phyloP scores from a whole-genome alignment of 129 eudicot species.

The Oenanthe sinensis region DNA sequence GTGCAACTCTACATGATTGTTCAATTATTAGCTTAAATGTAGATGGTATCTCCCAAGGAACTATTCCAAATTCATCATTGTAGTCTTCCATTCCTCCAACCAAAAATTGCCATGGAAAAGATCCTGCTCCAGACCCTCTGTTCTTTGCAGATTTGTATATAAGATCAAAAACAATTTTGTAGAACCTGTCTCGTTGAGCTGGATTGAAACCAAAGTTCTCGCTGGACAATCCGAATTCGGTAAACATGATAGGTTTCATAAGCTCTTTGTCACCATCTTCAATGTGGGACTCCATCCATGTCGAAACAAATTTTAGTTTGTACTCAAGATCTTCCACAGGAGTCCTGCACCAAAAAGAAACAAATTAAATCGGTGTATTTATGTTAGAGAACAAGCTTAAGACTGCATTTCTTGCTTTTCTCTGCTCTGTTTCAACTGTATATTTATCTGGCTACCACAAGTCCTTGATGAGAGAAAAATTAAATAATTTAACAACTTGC shows the following conservation, averaged over 20 bases:
- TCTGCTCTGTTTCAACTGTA: not conserved
- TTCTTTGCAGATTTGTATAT: constrained; percentile 68
- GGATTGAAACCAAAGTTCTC: constrained; percentile 56
- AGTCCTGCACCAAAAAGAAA: constrained; percentile 35
- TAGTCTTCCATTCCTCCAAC: constrained; percentile 81
- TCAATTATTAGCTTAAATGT: constrained; percentile 48
- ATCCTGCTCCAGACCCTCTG: constrained; percentile 68
- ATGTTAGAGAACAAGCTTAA: not conserved
- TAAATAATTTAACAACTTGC: constrained; percentile 25
- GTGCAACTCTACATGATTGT: constrained; percentile 61
- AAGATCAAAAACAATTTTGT: constrained; percentile 51
- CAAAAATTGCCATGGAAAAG: constrained; percentile 85
- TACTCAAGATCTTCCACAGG: constrained; percentile 45
- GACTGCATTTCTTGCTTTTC: not conserved
- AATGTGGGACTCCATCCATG: constrained; percentile 83
- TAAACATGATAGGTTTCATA: constrained; percentile 64
- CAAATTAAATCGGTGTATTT: not conserved
- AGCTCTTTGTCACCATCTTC: constrained; percentile 86
- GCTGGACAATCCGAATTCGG: constrained; percentile 77
- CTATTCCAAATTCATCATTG: constrained; percentile 67
- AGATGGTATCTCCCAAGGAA: constrained; percentile 64
- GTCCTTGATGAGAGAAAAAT: not conserved
- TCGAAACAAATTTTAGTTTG: constrained; percentile 52
- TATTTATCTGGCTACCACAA: not conserved
- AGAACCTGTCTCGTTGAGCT: constrained; percentile 51